A percentile compares a stretch with the other conserved stretches of the same genome.
Evolutionary conservation across 2,329 filamentous ascomycete species (phyloP).

Genomic region (Ascochyta fabae): DNA sequence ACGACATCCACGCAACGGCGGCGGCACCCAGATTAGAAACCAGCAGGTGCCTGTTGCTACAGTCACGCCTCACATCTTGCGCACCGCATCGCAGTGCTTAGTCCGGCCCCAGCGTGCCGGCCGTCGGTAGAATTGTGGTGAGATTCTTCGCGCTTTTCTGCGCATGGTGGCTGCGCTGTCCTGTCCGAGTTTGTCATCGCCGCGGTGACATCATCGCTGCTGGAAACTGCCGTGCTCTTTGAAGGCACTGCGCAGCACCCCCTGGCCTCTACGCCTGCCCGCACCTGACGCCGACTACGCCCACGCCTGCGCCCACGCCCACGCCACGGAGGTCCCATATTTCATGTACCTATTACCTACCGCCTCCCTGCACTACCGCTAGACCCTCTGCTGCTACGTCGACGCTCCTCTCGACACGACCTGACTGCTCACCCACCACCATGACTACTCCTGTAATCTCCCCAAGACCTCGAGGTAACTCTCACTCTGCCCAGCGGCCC

Average conservation of each 20-base stretch:
- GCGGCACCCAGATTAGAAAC: conserved; percentile 3
- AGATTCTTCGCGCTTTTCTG: background rate
- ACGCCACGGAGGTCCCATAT: conserved; percentile 23
- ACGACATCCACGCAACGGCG: conserved; percentile 11
- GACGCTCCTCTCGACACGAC: conserved; percentile 5
- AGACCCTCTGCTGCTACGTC: conserved; percentile 26
- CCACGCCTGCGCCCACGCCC: no score
- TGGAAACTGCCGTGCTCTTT: conserved; percentile 10
- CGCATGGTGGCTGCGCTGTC: conserved; percentile 12
- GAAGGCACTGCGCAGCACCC: conserved; percentile 6
- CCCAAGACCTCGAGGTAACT: conserved; percentile 38
- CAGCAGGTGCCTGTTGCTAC: conserved; percentile 4
- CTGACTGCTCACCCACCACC: conserved; percentile 4
- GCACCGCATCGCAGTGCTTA: no score
- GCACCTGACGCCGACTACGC: conserved; percentile 14
- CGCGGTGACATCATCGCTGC: conserved; percentile 13
- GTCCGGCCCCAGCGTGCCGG: background rate
- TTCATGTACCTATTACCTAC: conserved; percentile 34
- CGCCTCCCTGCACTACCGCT: conserved; percentile 8
- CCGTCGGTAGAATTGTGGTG: no score
- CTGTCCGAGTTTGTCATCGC: conserved; percentile 8
- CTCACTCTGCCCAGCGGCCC: conserved; percentile 31
- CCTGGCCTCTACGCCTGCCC: conserved; percentile 9
- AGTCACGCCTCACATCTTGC: background rate
- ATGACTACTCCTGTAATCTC: conserved; percentile 49